A percentile compares a stretch with the other conserved stretches of the same genome.
These are phyloP conservation scores for Yarrowia hollandica DNA, from an alignment of 805 yeast genomes.

Conservation along the genomic window DNA sequence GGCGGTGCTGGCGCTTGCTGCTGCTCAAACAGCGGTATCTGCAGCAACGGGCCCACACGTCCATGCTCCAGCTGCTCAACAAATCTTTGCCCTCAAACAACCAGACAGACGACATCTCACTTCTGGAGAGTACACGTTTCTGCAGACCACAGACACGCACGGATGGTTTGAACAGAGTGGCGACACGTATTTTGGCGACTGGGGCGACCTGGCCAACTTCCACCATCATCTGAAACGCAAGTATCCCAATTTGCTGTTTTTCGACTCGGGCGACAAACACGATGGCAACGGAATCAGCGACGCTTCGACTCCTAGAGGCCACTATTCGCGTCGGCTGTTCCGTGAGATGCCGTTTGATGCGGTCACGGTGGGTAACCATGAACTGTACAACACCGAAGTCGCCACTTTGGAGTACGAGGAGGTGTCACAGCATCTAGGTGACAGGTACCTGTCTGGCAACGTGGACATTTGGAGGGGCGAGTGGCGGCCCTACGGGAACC, in stretches of 20 bases:
- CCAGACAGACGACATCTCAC: conserved; percentile 5
- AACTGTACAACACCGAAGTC: conserved; percentile 67
- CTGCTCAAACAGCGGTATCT: not conserved
- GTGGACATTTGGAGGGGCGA: conserved; percentile 44
- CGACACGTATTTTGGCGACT: conserved; percentile 65
- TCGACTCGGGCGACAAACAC: conserved; percentile 91
- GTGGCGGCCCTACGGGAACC: conserved; percentile 66
- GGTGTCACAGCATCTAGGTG: conserved; percentile 57
- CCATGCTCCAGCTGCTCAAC: too few relatives aligned
- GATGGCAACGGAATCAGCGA: conserved; percentile 93
- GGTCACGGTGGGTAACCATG: conserved; percentile 88
- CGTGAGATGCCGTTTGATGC: conserved; percentile 67
- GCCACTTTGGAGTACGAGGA: conserved; percentile 64
- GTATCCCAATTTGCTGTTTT: conserved; percentile 63
- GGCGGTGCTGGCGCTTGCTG: conserved; percentile 6
- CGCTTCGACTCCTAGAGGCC: conserved; percentile 72
- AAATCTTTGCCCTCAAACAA: not conserved
- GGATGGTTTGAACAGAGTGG: conserved; percentile 80
- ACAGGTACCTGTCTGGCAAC: conserved; percentile 56
- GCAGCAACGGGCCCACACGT: conserved; percentile 5
- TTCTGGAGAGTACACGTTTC: conserved; percentile 44
- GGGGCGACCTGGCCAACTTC: conserved; percentile 89
- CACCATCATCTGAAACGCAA: conserved; percentile 49
- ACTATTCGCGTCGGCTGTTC: conserved; percentile 60
- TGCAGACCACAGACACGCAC: conserved; percentile 96